phyloP scores from a whole-genome alignment of 2,329 filamentous ascomycete species.

The Ambrosiella beaveri region DNA sequence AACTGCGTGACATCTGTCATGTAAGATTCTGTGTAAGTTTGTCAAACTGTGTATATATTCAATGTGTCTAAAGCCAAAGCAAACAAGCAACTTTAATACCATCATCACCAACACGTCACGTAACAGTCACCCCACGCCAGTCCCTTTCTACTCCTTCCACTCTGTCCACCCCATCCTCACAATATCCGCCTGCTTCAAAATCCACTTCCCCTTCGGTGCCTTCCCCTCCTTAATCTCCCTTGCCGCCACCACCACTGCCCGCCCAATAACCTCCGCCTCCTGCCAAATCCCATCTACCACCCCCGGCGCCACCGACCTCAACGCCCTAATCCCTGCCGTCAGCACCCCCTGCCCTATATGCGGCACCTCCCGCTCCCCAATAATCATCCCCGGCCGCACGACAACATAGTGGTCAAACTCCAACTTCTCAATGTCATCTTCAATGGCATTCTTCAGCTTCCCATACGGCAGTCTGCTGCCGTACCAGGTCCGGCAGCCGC shows the following conservation, averaged over 20 bases:
- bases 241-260: constrained; percentile 45
- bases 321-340: constrained; percentile 34
- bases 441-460: constrained; percentile 74
- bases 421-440: constrained; percentile 54
- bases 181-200: constrained; percentile 43
- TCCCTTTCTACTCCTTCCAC: constrained; percentile 25
- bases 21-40: too few relatives aligned
- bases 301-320: constrained; percentile 36
- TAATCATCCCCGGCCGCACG: constrained; percentile 53
- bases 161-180: constrained; percentile 47
- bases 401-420: constrained; percentile 68
- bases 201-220: constrained; percentile 43
- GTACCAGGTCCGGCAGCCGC: constrained; percentile 27
- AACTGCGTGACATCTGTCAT: too few relatives aligned
- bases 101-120: too few relatives aligned
- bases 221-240: constrained; percentile 40
- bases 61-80: neutral
- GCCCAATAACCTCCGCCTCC: constrained; percentile 55
- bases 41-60: too few relatives aligned
- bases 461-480: constrained; percentile 31
- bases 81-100: neutral
- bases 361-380: constrained; percentile 49
- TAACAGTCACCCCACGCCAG: neutral
- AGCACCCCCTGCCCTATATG: constrained; percentile 41
- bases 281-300: constrained; percentile 53